Evolutionary conservation across 495 filamentous ascomycete genomes (phyloP).

Genomic region (Aspergillus cristatus): DNA sequence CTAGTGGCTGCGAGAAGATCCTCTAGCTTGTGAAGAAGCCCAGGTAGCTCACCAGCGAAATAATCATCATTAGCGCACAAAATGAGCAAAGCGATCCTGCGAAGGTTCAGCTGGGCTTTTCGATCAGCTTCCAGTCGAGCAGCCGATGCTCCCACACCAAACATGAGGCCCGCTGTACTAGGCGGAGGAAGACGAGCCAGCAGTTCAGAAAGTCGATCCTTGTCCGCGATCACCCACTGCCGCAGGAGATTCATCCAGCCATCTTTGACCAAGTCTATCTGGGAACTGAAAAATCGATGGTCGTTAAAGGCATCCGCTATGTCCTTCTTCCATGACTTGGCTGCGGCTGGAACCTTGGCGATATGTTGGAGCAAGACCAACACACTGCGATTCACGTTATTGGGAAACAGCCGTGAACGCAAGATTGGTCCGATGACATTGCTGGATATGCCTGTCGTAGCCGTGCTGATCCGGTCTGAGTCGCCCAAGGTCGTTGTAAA

Average conservation of each 20-base stretch:
- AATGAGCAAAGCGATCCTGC: slow-evolving; percentile 67
- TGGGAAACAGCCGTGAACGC: slow-evolving; percentile 78
- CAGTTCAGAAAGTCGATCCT: slow-evolving; percentile 78
- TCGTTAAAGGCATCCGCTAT: slow-evolving; percentile 88
- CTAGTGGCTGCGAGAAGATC: slow-evolving; percentile 81
- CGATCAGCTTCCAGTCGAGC: slow-evolving; percentile 92
- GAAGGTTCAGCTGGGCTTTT: slow-evolving; percentile 83
- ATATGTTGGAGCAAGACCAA: slow-evolving; percentile 71
- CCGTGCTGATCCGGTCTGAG: slow-evolving; percentile 69
- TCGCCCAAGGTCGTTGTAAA: slow-evolving; percentile 81
- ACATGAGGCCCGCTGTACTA: slow-evolving; percentile 93
- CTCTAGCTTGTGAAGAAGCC: slow-evolving; percentile 71
- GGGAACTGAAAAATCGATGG: slow-evolving; percentile 65
- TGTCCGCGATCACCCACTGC: slow-evolving; percentile 76
- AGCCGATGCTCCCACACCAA: slow-evolving; percentile 90
- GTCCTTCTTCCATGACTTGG: slow-evolving; percentile 91
- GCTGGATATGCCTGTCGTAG: slow-evolving; percentile 68
- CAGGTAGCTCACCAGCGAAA: slow-evolving; percentile 64
- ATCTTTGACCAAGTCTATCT: slow-evolving; percentile 52
- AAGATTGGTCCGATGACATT: slow-evolving; percentile 77
- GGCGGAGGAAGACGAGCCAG: slow-evolving; percentile 70
- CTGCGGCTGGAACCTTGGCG: slow-evolving; percentile 61
- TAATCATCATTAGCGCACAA: slow-evolving; percentile 66
- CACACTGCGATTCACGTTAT: slow-evolving; percentile 64
- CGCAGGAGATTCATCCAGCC: slow-evolving; percentile 77